Conservation (phyloP, 108 stramenopile genomes). For the Skeletonema costatum region DNA sequence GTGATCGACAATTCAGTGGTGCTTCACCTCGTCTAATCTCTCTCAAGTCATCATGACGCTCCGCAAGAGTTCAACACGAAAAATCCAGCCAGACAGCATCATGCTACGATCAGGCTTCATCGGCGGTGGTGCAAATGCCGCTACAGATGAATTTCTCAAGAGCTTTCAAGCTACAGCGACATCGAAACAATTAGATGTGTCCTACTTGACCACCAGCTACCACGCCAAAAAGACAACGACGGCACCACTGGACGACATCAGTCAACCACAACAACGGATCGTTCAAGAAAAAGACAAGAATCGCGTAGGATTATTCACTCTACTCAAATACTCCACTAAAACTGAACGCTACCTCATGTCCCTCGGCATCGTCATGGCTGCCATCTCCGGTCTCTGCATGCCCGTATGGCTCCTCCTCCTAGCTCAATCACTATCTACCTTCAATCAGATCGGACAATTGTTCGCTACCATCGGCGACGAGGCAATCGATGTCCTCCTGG, state of each 20-base stretch:
- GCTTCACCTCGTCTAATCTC: not conserved
- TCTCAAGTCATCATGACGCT: not conserved
- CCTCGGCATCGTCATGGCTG: constrained; percentile 24
- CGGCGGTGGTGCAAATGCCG: constrained; percentile 21
- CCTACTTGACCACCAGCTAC: not conserved
- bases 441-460: constrained; percentile 28
- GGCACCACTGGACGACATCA: not conserved
- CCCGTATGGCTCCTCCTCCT: constrained; percentile 35
- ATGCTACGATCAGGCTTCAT: constrained; percentile 14
- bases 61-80: not conserved
- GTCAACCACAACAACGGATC: not conserved
- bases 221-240: not conserved
- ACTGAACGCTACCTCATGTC: constrained; percentile 15
- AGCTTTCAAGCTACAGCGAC: not conserved
- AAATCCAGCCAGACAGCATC: not conserved
- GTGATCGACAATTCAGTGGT: too few relatives aligned
- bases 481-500: constrained; percentile 14
- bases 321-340: constrained; percentile 35
- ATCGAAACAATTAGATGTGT: not conserved
- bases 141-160: constrained; percentile 15
- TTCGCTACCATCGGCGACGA: constrained; percentile 17
- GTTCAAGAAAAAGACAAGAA: not conserved
- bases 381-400: constrained; percentile 34
- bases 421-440: constrained; percentile 23
- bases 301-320: constrained; percentile 19